A percentile compares a stretch with the other conserved stretches of the same genome.
These are phyloP conservation scores for Nymphaea colorata DNA, from an alignment of 164 flowering plant genomes.

Conservation along the genomic window DNA sequence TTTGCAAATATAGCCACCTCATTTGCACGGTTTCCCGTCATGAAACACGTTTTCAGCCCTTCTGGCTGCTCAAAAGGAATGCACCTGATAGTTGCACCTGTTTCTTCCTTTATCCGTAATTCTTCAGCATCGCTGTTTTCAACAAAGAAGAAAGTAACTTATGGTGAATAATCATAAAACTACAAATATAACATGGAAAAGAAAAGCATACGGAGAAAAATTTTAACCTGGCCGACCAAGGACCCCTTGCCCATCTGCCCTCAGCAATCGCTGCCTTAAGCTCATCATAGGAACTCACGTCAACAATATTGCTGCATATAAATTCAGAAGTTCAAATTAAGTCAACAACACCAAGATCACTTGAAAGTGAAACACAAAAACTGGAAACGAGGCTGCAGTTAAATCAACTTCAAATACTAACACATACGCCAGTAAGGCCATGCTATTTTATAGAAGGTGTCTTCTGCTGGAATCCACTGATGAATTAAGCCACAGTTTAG, in stretches of 20 bases:
- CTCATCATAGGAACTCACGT: slow-evolving; percentile 75
- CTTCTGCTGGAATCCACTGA: no score
- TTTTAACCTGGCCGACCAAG: slow-evolving; percentile 85
- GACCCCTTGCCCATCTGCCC: slow-evolving; percentile 98
- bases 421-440: no score
- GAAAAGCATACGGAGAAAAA: not conserved
- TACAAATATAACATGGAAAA: not conserved
- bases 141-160: not conserved
- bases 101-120: slow-evolving; percentile 77
- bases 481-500: no score
- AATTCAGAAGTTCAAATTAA: no score
- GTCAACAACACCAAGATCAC: no score
- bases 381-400: no score
- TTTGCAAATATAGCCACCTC: slow-evolving; percentile 84
- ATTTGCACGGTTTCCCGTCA: slow-evolving; percentile 72
- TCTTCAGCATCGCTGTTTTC: slow-evolving; percentile 66
- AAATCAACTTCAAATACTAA: no score
- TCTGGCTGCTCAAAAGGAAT: slow-evolving; percentile 84
- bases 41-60: slow-evolving; percentile 58
- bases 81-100: slow-evolving; percentile 86
- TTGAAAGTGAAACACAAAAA: no score
- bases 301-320: slow-evolving; percentile 68
- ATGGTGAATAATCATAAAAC: not conserved
- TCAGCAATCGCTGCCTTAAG: slow-evolving; percentile 64
- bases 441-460: no score